phyloP scores from a whole-genome alignment of 2,329 filamentous ascomycete species.

The Ophiostoma tasmaniense region DNA sequence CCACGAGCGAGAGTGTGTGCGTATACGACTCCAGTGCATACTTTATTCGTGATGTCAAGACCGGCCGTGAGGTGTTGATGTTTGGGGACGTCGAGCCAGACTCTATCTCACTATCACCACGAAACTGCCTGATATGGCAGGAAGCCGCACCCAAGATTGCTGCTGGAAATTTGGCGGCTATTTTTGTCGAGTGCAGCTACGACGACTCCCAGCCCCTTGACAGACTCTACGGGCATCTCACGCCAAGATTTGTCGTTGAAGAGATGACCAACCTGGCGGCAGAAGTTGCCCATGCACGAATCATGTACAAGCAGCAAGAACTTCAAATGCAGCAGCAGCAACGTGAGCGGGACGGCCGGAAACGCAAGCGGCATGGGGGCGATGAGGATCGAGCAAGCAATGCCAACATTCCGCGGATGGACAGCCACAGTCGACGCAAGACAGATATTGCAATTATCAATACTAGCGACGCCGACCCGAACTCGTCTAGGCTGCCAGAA shows the following conservation, averaged over 20 bases:
- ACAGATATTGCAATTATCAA: constrained; percentile 5
- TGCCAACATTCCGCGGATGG: constrained; percentile 4
- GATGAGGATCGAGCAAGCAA: constrained; percentile 26
- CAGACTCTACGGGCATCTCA: constrained; percentile 79
- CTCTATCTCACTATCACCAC: constrained; percentile 68
- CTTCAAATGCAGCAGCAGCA: not conserved
- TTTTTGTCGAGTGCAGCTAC: constrained; percentile 96
- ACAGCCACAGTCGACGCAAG: constrained; percentile 18
- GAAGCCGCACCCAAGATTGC: constrained; percentile 82
- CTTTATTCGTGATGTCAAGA: constrained; percentile 71
- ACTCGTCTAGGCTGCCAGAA: constrained; percentile 27
- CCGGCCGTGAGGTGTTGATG: constrained; percentile 72
- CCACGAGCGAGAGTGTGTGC: constrained; percentile 44
- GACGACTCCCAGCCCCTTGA: constrained; percentile 70
- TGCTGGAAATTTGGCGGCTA: constrained; percentile 60
- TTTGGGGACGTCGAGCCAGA: constrained; percentile 97
- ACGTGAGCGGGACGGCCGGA: constrained; percentile 37
- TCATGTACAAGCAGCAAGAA: constrained; percentile 20
- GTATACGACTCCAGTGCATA: constrained; percentile 87
- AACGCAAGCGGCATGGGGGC: constrained; percentile 51
- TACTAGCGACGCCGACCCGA: not conserved
- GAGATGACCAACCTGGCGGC: constrained; percentile 66
- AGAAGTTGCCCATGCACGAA: constrained; percentile 53
- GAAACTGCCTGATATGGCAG: constrained; percentile 76
- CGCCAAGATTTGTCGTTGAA: constrained; percentile 70